Evolutionary conservation across 768 basidiomycete genomes (phyloP).

Genomic region (Mycena capillaripes): DNA sequence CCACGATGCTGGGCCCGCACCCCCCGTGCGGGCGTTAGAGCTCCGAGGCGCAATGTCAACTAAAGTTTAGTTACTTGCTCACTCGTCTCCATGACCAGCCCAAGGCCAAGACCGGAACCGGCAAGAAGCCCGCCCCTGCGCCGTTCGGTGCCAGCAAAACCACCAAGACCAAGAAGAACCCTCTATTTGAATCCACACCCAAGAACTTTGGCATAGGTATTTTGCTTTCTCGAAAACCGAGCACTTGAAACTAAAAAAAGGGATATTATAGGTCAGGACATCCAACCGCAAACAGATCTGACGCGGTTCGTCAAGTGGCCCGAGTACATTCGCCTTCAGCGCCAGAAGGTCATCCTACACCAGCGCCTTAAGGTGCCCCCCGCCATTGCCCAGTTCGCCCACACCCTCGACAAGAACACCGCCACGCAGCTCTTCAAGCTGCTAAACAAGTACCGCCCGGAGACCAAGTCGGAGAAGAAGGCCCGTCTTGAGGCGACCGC

Average conservation of each 20-base stretch:
- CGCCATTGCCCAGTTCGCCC: slow-evolving; percentile 97
- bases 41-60: slow-evolving; percentile 64
- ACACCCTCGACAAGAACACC: slow-evolving; percentile 99
- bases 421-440: slow-evolving; percentile 98
- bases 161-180: slow-evolving; percentile 89
- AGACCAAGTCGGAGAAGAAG: slow-evolving; percentile 98
- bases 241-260: not conserved
- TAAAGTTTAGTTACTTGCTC: slow-evolving; percentile 46
- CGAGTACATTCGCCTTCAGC: slow-evolving; percentile 96
- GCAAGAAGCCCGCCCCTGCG: slow-evolving; percentile 89
- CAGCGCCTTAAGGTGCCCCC: slow-evolving; percentile 99
- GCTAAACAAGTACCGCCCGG: slow-evolving; percentile 96
- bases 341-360: slow-evolving; percentile 98
- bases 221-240: slow-evolving; percentile 44
- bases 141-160: slow-evolving; percentile 86
- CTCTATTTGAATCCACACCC: slow-evolving; percentile 91
- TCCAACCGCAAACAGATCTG: slow-evolving; percentile 90
- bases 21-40: slow-evolving; percentile 62
- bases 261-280: slow-evolving; percentile 81
- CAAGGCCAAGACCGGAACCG: slow-evolving; percentile 77
- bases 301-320: slow-evolving; percentile 99
- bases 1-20: slow-evolving; percentile 32
- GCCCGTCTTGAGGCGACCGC: slow-evolving; percentile 86
- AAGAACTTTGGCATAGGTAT: slow-evolving; percentile 97
- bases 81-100: slow-evolving; percentile 96